phyloP scores from a whole-genome alignment of 2,329 filamentous ascomycete genomes.

The Cordyceps farinosa region DNA sequence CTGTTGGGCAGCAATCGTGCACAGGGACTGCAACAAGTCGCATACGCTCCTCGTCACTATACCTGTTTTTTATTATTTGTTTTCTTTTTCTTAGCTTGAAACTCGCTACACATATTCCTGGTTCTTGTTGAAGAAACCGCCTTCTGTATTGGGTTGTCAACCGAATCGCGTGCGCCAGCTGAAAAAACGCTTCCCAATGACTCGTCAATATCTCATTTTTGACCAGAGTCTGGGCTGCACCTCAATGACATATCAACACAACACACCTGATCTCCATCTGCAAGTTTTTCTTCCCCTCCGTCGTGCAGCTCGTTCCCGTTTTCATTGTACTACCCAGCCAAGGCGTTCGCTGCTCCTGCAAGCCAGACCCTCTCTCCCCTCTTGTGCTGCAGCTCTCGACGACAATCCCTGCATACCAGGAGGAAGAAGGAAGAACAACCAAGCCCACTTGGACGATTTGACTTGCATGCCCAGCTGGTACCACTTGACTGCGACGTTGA shows the following conservation, averaged over 20 bases:
- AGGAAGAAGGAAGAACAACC: neutral
- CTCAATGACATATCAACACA: neutral
- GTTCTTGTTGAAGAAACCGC: too few species aligned
- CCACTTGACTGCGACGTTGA: neutral
- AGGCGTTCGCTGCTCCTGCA: constrained; percentile 12
- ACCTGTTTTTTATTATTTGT: neutral
- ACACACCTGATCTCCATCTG: neutral
- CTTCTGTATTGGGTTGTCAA: neutral
- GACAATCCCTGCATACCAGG: neutral
- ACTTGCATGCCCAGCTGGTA: neutral
- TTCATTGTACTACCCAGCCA: neutral
- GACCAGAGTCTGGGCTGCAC: neutral
- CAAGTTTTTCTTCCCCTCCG: neutral
- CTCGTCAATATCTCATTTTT: neutral
- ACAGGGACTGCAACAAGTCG: neutral
- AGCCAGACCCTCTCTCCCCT: neutral
- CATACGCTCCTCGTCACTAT: neutral
- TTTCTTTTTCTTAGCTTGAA: neutral
- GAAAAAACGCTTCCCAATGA: neutral
- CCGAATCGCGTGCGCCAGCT: neutral
- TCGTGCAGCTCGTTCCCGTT: neutral
- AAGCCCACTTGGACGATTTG: constrained; percentile 1
- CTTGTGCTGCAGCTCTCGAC: neutral
- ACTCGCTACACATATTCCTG: neutral
- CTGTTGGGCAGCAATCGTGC: neutral